A percentile compares a stretch with the other conserved stretches of the same genome.
Conservation (phyloP, 352 stramenopile genomes). For the Pseudoperonospora humuli region DNA sequence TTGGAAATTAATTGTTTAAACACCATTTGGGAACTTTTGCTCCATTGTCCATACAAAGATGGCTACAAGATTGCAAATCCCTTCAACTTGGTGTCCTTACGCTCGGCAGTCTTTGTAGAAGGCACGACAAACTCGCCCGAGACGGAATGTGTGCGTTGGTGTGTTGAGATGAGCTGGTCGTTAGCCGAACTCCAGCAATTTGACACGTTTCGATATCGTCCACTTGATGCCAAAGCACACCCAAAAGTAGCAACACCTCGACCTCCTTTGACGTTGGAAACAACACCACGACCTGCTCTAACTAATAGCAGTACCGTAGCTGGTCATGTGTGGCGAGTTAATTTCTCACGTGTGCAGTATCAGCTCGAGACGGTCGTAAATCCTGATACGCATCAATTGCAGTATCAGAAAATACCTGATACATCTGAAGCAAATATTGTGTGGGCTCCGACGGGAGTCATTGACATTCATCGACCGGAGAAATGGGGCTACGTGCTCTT, state of each 20-base stretch:
- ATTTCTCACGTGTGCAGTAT: constrained; percentile 88
- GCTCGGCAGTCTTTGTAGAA: constrained; percentile 52
- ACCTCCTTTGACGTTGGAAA: no score
- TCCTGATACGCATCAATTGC: constrained; percentile 32
- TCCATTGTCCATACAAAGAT: constrained; percentile 86
- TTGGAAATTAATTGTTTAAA: constrained; percentile 89
- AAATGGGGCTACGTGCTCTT: constrained; percentile 70
- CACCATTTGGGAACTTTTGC: constrained; percentile 86
- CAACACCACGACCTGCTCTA: no score
- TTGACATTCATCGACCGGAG: constrained; percentile 72
- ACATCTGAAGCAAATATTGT: constrained; percentile 63
- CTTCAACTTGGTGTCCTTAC: constrained; percentile 45
- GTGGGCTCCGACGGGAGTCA: constrained; percentile 60
- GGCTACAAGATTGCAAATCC: constrained; percentile 72
- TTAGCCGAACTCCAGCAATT: constrained; percentile 64
- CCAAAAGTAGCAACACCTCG: no score
- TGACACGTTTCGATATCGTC: constrained; percentile 29
- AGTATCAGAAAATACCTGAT: constrained; percentile 46
- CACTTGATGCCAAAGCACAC: not conserved
- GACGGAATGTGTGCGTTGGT: constrained; percentile 62
- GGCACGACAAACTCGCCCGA: constrained; percentile 66
- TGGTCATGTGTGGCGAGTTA: constrained; percentile 78
- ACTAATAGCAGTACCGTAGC: constrained; percentile 6
- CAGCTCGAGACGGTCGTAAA: constrained; percentile 40
- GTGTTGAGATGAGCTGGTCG: constrained; percentile 72